Percentiles rank a stretch among this genome's conserved stretches.
phyloP scores from a whole-genome alignment of 495 filamentous ascomycete genomes.

The Rhypophila decipiens region DNA sequence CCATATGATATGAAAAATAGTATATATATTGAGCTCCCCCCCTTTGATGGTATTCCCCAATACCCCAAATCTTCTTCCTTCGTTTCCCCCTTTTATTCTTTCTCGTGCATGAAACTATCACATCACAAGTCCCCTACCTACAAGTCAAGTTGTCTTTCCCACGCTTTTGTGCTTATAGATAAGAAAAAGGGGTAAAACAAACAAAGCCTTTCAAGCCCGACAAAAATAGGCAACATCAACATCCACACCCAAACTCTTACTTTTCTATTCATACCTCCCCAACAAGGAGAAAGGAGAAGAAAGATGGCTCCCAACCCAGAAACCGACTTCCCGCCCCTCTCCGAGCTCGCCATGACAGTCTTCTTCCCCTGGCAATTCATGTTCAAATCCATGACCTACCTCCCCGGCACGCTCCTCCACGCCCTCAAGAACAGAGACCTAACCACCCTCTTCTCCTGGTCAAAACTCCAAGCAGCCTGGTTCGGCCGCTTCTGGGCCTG shows the following conservation, averaged over 20 bases:
- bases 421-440: constrained; percentile 20
- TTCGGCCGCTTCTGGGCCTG: constrained; percentile 44
- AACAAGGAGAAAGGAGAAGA: no score
- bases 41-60: no score
- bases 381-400: constrained; percentile 23
- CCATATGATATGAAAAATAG: no score
- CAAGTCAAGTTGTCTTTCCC: no score
- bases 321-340: neutral
- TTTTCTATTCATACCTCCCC: no score
- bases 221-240: neutral
- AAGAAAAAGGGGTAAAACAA: neutral
- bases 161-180: no score
- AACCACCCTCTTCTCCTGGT: constrained; percentile 24
- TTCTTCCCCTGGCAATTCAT: constrained; percentile 37
- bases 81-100: no score
- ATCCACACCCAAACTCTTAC: neutral
- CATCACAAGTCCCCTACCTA: no score
- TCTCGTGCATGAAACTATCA: no score
- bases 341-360: constrained; percentile 15
- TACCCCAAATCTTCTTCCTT: no score
- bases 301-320: neutral
- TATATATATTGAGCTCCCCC: no score
- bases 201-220: neutral
- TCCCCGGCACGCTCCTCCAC: constrained; percentile 28
- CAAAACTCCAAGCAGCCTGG: constrained; percentile 35